These are phyloP conservation scores for Rasamsonia emersonii DNA, from an alignment of 2,329 filamentous ascomycete genomes.

Conservation along the genomic window DNA sequence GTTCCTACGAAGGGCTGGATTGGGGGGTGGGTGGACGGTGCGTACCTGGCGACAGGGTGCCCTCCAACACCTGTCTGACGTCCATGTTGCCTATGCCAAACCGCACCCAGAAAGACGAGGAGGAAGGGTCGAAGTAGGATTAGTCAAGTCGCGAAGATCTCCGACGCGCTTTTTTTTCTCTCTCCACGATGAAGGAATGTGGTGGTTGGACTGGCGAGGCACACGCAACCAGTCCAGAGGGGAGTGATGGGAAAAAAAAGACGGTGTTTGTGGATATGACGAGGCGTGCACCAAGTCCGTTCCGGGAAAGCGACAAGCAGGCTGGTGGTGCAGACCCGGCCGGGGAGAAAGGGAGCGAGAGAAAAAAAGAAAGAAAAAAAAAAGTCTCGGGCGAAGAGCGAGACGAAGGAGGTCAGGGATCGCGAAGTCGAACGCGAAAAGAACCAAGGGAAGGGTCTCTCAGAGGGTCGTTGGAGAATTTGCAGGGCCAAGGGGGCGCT, in stretches of 20 bases:
- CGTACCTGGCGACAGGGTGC: conserved; percentile 91
- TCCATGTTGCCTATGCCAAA: conserved; percentile 58
- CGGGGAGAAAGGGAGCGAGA: conserved; percentile 8
- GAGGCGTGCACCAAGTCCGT: conserved; percentile 28
- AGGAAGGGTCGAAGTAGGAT: background rate
- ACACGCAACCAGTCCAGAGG: too few species aligned
- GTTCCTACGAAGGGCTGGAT: conserved; percentile 8
- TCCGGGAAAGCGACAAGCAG: conserved; percentile 21
- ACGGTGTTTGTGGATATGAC: conserved; percentile 34
- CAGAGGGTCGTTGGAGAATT: too few species aligned
- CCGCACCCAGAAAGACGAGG: conserved; percentile 9
- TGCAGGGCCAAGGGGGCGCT: too few species aligned
- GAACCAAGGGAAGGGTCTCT: too few species aligned
- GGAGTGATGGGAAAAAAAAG: conserved; percentile 16
- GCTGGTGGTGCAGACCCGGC: too few species aligned
- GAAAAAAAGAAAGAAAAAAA: conserved; percentile 11
- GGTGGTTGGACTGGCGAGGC: too few species aligned
- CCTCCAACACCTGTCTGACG: conserved; percentile 95
- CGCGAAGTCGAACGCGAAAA: too few species aligned
- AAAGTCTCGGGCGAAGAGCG: too few species aligned
- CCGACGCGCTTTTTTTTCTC: too few species aligned
- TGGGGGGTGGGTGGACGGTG: conserved; percentile 16
- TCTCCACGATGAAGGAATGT: too few species aligned
- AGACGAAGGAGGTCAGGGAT: too few species aligned
- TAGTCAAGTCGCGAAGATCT: conserved; percentile 1